Percentiles rank a stretch among this genome's conserved stretches.
Evolutionary conservation across 2,329 filamentous ascomycete genomes (phyloP).

Genomic region (Aspergillus intermedius): DNA sequence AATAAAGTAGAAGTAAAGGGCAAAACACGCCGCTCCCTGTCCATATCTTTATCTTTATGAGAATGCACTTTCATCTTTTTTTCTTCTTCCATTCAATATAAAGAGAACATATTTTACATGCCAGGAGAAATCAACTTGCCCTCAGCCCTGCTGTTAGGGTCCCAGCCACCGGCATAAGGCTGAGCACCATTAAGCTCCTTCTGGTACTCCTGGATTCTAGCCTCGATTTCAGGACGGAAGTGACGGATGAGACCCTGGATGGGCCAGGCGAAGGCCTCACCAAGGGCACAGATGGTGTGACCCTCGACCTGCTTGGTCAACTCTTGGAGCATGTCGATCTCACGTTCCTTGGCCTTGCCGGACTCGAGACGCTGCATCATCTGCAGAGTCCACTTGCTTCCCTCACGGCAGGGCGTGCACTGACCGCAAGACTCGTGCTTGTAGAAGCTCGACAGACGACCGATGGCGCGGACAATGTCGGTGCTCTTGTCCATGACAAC

Average conservation of each 20-base stretch:
- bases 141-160: constrained; percentile 64
- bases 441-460: constrained; percentile 92
- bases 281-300: constrained; percentile 95
- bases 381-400: constrained; percentile 98
- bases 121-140: constrained; percentile 84
- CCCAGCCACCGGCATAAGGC: constrained; percentile 82
- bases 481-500: constrained; percentile 99
- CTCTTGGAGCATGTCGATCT: constrained; percentile 99
- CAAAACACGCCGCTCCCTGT: neutral
- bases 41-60: neutral
- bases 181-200: constrained; percentile 60
- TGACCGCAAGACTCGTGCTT: constrained; percentile 97
- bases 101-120: constrained; percentile 68
- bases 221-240: constrained; percentile 93
- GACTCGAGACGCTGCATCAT: constrained; percentile 97
- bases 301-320: constrained; percentile 99
- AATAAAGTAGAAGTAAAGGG: constrained; percentile 1
- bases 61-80: constrained; percentile 1
- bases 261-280: constrained; percentile 97
- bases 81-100: constrained; percentile 8
- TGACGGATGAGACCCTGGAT: constrained; percentile 97
- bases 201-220: constrained; percentile 75
- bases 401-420: constrained; percentile 98
- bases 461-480: constrained; percentile 90
- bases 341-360: constrained; percentile 77